A percentile compares a stretch with the other conserved stretches of the same genome.
phyloP scores from a whole-genome alignment of 2,329 filamentous ascomycete genomes.

The Cadophora sp. region DNA sequence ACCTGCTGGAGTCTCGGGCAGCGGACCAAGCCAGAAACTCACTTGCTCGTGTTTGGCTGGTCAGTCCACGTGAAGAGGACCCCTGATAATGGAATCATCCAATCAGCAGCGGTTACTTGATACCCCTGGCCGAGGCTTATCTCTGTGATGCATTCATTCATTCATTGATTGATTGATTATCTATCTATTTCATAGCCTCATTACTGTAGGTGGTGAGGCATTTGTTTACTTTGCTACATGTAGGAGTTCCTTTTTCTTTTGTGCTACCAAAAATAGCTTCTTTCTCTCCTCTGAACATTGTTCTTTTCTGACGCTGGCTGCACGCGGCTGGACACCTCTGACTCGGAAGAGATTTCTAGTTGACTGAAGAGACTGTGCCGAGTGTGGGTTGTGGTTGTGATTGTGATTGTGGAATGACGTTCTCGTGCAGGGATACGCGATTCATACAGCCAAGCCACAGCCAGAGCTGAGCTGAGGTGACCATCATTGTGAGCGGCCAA shows the following conservation, averaged over 20 bases:
- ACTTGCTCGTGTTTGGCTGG: slow-evolving; percentile 10
- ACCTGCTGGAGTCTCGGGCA: background rate
- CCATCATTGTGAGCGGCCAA: background rate
- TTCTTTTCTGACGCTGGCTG: background rate
- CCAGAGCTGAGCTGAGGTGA: no score
- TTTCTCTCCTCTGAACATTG: background rate
- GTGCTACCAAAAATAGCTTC: no score
- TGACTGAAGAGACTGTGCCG: slow-evolving; percentile 19
- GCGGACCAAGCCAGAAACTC: background rate
- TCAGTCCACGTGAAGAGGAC: slow-evolving; percentile 7
- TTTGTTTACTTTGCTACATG: slow-evolving; percentile 12
- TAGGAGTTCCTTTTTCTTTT: background rate
- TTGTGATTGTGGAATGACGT: slow-evolving; percentile 28
- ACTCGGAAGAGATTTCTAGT: slow-evolving; percentile 11
- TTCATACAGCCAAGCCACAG: background rate
- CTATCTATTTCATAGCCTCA: slow-evolving; percentile 6
- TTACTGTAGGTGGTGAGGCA: background rate
- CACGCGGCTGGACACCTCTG: background rate
- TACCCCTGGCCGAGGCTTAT: slow-evolving; percentile 12
- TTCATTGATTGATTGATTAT: background rate
- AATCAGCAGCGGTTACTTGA: background rate
- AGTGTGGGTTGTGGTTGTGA: no score
- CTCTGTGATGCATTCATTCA: background rate
- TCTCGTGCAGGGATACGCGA: slow-evolving; percentile 19
- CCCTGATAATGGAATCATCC: background rate